Evolutionary conservation across 148 eudicot species (phyloP).

Genomic region (Bassia scoparia): DNA sequence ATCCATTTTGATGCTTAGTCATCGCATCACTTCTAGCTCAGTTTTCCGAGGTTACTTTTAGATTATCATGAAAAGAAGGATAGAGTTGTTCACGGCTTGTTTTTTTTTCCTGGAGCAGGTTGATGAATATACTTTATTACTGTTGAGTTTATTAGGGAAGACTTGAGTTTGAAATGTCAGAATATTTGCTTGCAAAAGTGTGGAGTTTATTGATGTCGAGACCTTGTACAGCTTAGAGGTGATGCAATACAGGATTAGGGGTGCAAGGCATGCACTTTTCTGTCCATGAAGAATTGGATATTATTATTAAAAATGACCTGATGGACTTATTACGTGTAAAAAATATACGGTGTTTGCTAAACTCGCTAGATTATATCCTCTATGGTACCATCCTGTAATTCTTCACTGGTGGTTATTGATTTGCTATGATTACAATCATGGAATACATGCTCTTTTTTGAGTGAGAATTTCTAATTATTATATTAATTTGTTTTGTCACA

Average conservation of each 20-base stretch:
- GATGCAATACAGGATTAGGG: background rate
- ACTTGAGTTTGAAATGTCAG: background rate
- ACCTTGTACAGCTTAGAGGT: background rate
- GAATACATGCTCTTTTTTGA: too few relatives aligned
- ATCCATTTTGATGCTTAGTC: background rate
- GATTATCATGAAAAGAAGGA: background rate
- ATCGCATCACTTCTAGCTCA: background rate
- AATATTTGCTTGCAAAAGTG: background rate
- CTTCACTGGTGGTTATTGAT: too few relatives aligned
- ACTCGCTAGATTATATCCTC: background rate
- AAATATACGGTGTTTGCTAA: background rate
- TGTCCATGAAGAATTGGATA: background rate
- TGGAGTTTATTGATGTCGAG: background rate
- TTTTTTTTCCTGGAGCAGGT: background rate
- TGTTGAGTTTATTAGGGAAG: background rate
- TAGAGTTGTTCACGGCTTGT: background rate
- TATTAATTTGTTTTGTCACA: too few relatives aligned
- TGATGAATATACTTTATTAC: background rate
- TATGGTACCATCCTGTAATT: too few relatives aligned
- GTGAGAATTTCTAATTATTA: too few relatives aligned
- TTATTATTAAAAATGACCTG: background rate
- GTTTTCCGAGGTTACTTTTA: background rate
- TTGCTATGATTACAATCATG: too few relatives aligned
- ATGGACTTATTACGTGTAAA: background rate
- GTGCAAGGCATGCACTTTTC: background rate